These are phyloP conservation scores for Candida sp. DNA, from an alignment of 1,139 yeast genomes.

Conservation along the genomic window DNA sequence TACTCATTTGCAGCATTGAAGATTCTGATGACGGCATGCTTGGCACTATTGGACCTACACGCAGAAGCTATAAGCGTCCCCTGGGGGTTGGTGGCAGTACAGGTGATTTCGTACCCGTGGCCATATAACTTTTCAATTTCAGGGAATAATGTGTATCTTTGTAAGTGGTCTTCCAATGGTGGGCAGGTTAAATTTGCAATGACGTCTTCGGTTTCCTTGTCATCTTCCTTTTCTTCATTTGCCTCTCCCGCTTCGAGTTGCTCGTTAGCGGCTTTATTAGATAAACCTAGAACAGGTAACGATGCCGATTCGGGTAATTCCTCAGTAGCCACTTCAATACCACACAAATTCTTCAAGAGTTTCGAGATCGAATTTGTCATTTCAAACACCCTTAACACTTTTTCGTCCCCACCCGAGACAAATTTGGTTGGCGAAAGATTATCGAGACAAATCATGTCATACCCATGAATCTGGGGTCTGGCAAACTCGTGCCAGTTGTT, in stretches of 20 bases:
- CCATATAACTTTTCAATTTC: conserved; percentile 94
- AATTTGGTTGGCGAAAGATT: conserved; percentile 59
- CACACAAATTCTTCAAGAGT: conserved; percentile 52
- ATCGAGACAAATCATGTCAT: conserved; percentile 87
- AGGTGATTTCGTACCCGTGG: conserved; percentile 92
- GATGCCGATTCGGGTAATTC: conserved; percentile 76
- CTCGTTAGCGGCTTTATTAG: conserved; percentile 78
- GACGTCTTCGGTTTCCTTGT: conserved; percentile 37
- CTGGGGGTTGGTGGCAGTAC: conserved; percentile 70
- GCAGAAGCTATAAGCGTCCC: conserved; percentile 77
- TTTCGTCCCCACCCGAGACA: conserved; percentile 96
- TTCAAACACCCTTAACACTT: conserved; percentile 83
- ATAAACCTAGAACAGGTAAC: conserved; percentile 89
- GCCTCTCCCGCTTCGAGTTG: conserved; percentile 41
- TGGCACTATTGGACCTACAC: conserved; percentile 81
- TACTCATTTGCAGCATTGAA: conserved; percentile 54
- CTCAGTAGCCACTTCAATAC: conserved; percentile 26
- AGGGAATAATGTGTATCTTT: conserved; percentile 91
- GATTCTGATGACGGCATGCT: conserved; percentile 82
- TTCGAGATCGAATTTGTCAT: conserved; percentile 74
- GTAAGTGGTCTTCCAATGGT: conserved; percentile 87
- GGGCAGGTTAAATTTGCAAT: conserved; percentile 50
- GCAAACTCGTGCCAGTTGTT: conserved; percentile 87
- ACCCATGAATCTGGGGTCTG: conserved; percentile 98
- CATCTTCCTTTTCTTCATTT: conserved; percentile 34